These are phyloP conservation scores for Dalbergia oliveri DNA, from an alignment of 306 rosid species.

Conservation along the genomic window DNA sequence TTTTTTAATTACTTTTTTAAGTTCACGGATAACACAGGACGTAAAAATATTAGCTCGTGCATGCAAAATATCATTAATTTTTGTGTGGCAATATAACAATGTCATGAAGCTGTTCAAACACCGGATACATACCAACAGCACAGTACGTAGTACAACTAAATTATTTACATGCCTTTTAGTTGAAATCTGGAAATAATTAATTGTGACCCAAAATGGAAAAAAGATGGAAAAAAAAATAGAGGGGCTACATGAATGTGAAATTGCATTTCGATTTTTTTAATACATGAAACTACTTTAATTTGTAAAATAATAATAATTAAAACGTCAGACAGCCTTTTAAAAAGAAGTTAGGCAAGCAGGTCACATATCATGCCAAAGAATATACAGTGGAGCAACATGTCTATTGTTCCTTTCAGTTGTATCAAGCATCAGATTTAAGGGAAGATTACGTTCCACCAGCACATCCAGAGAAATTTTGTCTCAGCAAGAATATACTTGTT, in stretches of 20 bases:
- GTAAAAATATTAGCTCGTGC: background rate
- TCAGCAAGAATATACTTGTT: no score
- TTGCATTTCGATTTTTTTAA: constrained; percentile 32
- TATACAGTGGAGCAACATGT: constrained; percentile 23
- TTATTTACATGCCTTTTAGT: background rate
- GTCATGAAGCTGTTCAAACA: background rate
- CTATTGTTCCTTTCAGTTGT: constrained; percentile 33
- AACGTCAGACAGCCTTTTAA: constrained; percentile 19
- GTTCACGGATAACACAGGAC: background rate
- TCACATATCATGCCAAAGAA: constrained; percentile 41
- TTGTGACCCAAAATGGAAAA: background rate
- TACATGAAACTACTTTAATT: background rate
- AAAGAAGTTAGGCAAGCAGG: constrained; percentile 50
- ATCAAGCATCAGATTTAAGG: constrained; percentile 8
- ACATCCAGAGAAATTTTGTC: background rate
- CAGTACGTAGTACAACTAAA: background rate
- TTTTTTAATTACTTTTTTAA: background rate
- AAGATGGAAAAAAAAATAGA: background rate
- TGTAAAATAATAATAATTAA: background rate
- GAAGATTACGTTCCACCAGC: constrained; percentile 8
- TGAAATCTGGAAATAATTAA: constrained; percentile 18
- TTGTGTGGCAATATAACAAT: background rate
- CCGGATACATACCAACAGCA: background rate
- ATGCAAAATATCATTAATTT: background rate
- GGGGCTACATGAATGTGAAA: constrained; percentile 17